Base-by-base conservation (phyloP, 495 filamentous ascomycete species). In the Penicillium fimorum region DNA sequence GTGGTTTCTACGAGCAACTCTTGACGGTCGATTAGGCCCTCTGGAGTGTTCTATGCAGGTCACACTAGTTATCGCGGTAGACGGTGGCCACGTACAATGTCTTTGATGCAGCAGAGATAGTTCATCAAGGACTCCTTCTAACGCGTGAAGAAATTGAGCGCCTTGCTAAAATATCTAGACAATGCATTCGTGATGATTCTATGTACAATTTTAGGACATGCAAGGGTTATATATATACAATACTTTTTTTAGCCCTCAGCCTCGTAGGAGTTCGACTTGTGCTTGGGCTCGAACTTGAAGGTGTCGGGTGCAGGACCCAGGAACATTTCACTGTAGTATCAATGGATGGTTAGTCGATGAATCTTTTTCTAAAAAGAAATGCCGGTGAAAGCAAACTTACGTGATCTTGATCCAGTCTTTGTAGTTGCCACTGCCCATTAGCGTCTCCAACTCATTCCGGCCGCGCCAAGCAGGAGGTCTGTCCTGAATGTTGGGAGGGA, bases 341-440 rank as follows among this genome's bases (percentile, higher is more conserved):
- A 42, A 37, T 18, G n/a, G 13, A 38, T 9, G 15, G 52, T 71
- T 61, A 68, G 63, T 43, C 22, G 35, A 45, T 18, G 0, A 47
- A 10, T n/a, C 5, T 4, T 22, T 22, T 22, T n/a, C n/a, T n/a
- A n/a, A n/a, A 30, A 11, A 51, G 27, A 32, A 18, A 44, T 3
- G n/a, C 11, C 5, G 24, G 2, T 18, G 24, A 12, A 24, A 47
- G 48, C 42, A 27, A 48, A 75, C 86, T 70, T 82, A 95, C 91
- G 89, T 94, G 66, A 98, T 95, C 79, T 96, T 97, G 63, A 98
- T 89, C 94, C 94, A 98, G 72, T 98, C 94, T 75, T 85, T 88
- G 72, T 95, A 96, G 70, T 97, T 87, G 37, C 82, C 82, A 74
- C 92, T 96, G 10, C 83, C 86, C 73, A 98, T 74, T 58, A 98